A percentile compares a stretch with the other conserved stretches of the same genome.
Conservation (phyloP, 805 yeast genomes). For the Pichia manshurica region DNA sequence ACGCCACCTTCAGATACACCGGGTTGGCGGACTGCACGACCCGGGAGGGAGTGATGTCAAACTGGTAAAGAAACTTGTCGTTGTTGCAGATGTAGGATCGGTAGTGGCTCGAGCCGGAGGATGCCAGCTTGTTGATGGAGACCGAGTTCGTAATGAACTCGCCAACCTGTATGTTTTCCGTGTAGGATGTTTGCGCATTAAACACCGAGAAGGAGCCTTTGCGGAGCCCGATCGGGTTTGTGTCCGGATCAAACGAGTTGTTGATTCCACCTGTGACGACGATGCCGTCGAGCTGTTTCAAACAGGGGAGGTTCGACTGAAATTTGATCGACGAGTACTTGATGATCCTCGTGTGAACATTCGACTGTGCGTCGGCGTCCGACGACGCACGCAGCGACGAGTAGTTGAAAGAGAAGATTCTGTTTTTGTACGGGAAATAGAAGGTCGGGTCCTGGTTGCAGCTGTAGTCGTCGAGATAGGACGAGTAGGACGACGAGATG, state of each 20-base stretch:
- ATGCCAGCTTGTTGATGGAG: slow-evolving; percentile 40
- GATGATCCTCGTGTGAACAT: slow-evolving; percentile 3
- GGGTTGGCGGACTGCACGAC: slow-evolving; percentile 30
- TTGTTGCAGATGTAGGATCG: slow-evolving; percentile 74
- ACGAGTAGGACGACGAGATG: slow-evolving; percentile 37
- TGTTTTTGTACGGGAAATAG: slow-evolving; percentile 53
- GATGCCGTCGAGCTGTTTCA: slow-evolving; percentile 49
- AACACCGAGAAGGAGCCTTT: slow-evolving; percentile 63
- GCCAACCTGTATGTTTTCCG: slow-evolving; percentile 57
- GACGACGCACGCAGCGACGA: slow-evolving; percentile 1
- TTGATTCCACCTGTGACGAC: slow-evolving; percentile 44
- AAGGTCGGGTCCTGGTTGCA: slow-evolving; percentile 20
- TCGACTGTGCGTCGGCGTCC: neutral
- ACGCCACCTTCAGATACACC: slow-evolving; percentile 52
- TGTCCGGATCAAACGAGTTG: slow-evolving; percentile 1
- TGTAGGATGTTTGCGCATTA: slow-evolving; percentile 42
- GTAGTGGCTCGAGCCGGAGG: slow-evolving; percentile 33
- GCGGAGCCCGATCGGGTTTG: slow-evolving; percentile 6
- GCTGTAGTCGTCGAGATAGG: neutral
- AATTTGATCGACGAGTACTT: slow-evolving; percentile 30
- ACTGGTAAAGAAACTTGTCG: slow-evolving; percentile 63
- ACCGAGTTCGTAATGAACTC: slow-evolving; percentile 82
- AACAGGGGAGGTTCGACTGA: slow-evolving; percentile 52
- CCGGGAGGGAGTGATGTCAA: slow-evolving; percentile 49
- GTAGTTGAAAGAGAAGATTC: slow-evolving; percentile 30